A percentile compares a stretch with the other conserved stretches of the same genome.
Evolutionary conservation across 768 basidiomycete species (phyloP).

Genomic region (Piloderma croceum): DNA sequence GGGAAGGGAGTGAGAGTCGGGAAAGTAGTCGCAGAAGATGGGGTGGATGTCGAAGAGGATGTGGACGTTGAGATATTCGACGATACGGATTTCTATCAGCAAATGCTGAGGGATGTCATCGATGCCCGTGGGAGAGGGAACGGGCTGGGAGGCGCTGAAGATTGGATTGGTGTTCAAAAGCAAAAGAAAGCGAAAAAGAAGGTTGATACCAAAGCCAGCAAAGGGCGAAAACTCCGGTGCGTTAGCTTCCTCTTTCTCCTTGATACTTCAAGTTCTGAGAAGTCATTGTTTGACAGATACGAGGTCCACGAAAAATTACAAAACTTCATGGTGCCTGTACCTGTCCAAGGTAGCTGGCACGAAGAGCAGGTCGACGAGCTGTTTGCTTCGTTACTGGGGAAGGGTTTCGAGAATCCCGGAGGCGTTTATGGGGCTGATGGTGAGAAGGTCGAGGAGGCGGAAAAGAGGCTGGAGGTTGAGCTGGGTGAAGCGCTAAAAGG

Average conservation of each 20-base stretch:
- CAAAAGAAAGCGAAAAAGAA: conserved; percentile 74
- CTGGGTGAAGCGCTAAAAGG: conserved; percentile 30
- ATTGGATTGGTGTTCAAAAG: conserved; percentile 62
- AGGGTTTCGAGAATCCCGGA: conserved; percentile 46
- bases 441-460: conserved; percentile 19
- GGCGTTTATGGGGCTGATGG: conserved; percentile 23
- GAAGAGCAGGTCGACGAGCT: conserved; percentile 96
- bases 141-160: conserved; percentile 39
- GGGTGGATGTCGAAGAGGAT: conserved; percentile 32
- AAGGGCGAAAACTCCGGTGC: conserved; percentile 86
- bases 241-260: conserved; percentile 17
- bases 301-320: conserved; percentile 94
- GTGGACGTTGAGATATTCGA: conserved; percentile 62
- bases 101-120: conserved; percentile 86
- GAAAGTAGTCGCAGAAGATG: conserved; percentile 26
- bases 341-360: conserved; percentile 69
- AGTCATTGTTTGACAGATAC: conserved; percentile 48
- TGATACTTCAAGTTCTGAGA: neutral
- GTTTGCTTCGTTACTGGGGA: conserved; percentile 83
- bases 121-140: conserved; percentile 55
- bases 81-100: conserved; percentile 92
- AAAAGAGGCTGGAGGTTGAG: conserved; percentile 24
- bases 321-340: conserved; percentile 94
- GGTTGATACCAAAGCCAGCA: conserved; percentile 94
- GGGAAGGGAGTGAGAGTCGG: conserved; percentile 44